Percentiles rank a stretch among this genome's conserved stretches.
These are phyloP conservation scores for Beta lomatogona DNA, from an alignment of 179 eudicot genomes.

Conservation along the genomic window DNA sequence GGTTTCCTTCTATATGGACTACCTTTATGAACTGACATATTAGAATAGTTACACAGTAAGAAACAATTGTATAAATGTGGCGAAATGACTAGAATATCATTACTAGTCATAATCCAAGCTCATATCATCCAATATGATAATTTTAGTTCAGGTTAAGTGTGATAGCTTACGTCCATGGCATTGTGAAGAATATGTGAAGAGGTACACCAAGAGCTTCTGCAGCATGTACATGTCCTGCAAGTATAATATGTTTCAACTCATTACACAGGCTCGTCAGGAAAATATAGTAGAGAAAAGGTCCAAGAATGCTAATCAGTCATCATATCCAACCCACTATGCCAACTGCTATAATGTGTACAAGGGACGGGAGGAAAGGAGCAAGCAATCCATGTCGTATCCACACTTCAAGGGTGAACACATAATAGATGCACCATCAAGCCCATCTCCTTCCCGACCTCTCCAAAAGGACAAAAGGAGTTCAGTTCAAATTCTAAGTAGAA, in stretches of 20 bases:
- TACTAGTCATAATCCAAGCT: background rate
- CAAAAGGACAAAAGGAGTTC: too few species aligned
- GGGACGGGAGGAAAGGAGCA: background rate
- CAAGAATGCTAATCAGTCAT: background rate
- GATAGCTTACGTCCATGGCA: conserved; percentile 82
- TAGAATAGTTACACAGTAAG: background rate
- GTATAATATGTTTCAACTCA: conserved; percentile 11
- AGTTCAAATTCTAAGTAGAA: too few species aligned
- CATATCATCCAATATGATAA: background rate
- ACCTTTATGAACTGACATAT: background rate
- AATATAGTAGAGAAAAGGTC: background rate
- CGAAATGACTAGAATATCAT: background rate
- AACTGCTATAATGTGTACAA: background rate
- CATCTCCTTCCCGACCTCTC: background rate
- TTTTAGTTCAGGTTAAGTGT: background rate
- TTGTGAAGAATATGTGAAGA: conserved; percentile 79
- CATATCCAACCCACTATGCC: background rate
- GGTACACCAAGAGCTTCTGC: conserved; percentile 88
- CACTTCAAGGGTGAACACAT: background rate
- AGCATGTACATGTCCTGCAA: conserved; percentile 74
- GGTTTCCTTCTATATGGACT: background rate
- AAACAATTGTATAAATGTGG: background rate
- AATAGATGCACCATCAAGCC: background rate
- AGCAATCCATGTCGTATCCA: background rate
- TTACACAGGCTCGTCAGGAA: background rate